These are phyloP conservation scores for Rhodotorula glutinis DNA, from an alignment of 1,284 basidiomycete species.

Conservation along the genomic window DNA sequence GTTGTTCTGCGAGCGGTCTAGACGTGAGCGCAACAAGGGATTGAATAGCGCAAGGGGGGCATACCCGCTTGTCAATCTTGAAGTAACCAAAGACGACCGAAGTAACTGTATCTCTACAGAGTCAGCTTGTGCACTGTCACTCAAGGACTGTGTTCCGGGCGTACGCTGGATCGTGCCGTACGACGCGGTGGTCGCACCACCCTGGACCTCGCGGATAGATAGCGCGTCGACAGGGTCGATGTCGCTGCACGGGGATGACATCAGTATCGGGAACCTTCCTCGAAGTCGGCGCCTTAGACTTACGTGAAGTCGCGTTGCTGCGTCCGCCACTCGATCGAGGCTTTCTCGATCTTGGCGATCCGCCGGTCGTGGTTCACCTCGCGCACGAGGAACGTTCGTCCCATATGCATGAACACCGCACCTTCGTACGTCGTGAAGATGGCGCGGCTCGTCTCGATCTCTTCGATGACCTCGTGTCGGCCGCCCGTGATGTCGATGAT, in stretches of 20 bases:
- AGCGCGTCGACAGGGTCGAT: conserved; percentile 73
- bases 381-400: conserved; percentile 65
- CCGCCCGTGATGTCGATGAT: conserved; percentile 64
- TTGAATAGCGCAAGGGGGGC: not conserved
- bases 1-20: conserved; percentile 44
- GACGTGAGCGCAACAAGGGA: not conserved
- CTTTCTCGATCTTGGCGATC: conserved; percentile 65
- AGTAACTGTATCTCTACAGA: conserved; percentile 50
- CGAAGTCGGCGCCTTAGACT: not conserved
- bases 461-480: conserved; percentile 63
- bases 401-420: conserved; percentile 74
- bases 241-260: conserved; percentile 54
- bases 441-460: conserved; percentile 79
- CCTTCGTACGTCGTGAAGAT: conserved; percentile 71
- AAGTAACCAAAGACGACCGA: conserved; percentile 66
- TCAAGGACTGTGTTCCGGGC: not conserved
- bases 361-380: conserved; percentile 78
- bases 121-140: not conserved
- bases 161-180: conserved; percentile 68
- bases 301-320: conserved; percentile 52
- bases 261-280: not conserved
- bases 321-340: conserved; percentile 81
- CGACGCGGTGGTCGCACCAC: conserved; percentile 60
- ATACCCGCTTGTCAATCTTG: conserved; percentile 46
- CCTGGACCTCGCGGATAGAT: conserved; percentile 67